A percentile compares a stretch with the other conserved stretches of the same genome.
Conservation (phyloP, 306 rosid species). For the Vicia sativa region DNA sequence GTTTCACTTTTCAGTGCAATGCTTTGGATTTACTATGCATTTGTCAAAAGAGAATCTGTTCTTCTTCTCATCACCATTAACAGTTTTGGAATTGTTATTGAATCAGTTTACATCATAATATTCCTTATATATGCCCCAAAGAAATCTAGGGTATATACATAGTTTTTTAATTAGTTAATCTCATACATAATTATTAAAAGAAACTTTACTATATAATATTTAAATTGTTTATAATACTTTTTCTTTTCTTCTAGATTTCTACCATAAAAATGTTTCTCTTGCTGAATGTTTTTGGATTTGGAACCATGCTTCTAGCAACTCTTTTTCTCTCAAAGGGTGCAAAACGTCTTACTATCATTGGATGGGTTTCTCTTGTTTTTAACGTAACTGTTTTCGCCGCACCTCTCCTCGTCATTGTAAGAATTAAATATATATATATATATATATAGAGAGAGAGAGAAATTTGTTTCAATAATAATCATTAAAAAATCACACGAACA, state of each 20-base stretch:
- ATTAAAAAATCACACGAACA: too few species aligned
- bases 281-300: constrained; percentile 75
- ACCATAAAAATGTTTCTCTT: constrained; percentile 58
- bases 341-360: constrained; percentile 64
- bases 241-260: constrained; percentile 48
- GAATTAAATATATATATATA: neutral
- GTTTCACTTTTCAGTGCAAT: constrained; percentile 79
- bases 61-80: constrained; percentile 89
- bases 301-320: constrained; percentile 71
- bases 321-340: constrained; percentile 57
- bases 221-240: neutral
- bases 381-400: constrained; percentile 84
- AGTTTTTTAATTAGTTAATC: too few species aligned
- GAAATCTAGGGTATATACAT: constrained; percentile 59
- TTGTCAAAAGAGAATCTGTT: constrained; percentile 59
- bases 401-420: constrained; percentile 82
- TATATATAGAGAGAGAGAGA: too few species aligned
- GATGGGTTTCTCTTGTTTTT: constrained; percentile 86
- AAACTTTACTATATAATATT: neutral
- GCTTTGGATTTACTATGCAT: constrained; percentile 90
- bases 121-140: constrained; percentile 72
- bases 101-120: constrained; percentile 53
- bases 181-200: neutral
- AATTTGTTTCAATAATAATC: too few species aligned
- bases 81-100: constrained; percentile 75